Conservation (phyloP, 208 protist genomes). For the Acanthamoeba triangularis region DNA sequence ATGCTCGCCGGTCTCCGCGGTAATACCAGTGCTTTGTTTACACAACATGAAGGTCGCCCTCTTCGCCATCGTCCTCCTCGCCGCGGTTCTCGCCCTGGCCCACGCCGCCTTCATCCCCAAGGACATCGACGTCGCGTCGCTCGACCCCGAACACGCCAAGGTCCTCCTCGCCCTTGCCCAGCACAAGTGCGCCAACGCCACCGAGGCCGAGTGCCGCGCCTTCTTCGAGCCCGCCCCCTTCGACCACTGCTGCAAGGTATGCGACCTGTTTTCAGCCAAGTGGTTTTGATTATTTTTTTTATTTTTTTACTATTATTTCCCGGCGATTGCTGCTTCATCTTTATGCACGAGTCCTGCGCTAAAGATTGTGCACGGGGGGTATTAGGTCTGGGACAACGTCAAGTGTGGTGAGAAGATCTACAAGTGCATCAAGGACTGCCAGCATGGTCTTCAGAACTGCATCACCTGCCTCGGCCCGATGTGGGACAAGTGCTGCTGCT, state of each 20-base stretch:
- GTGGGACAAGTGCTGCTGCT: slow-evolving; percentile 67
- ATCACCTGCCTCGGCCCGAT: slow-evolving; percentile 47
- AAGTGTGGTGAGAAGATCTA: slow-evolving; percentile 57
- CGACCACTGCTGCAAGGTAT: slow-evolving; percentile 63
- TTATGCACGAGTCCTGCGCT: neutral
- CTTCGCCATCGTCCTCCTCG: neutral
- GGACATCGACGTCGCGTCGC: neutral
- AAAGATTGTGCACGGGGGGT: neutral
- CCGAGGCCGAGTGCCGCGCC: slow-evolving; percentile 46
- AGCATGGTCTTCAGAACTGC: slow-evolving; percentile 8
- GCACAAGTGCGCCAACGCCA: slow-evolving; percentile 45
- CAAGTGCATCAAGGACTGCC: slow-evolving; percentile 27
- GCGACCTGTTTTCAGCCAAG: too few relatives aligned
- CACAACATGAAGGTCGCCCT: slow-evolving; percentile 8
- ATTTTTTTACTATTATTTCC: too few relatives aligned
- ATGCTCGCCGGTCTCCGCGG: too few relatives aligned
- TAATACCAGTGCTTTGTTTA: too few relatives aligned
- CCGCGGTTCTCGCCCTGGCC: neutral
- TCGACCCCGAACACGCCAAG: slow-evolving; percentile 2
- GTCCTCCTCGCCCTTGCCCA: slow-evolving; percentile 33
- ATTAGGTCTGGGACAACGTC: slow-evolving; percentile 45
- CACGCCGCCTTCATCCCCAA: slow-evolving; percentile 48
- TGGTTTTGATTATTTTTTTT: neutral
- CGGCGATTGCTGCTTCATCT: neutral
- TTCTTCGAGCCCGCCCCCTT: slow-evolving; percentile 55